phyloP scores from a whole-genome alignment of 1,139 yeast species.

The Candida sp. region DNA sequence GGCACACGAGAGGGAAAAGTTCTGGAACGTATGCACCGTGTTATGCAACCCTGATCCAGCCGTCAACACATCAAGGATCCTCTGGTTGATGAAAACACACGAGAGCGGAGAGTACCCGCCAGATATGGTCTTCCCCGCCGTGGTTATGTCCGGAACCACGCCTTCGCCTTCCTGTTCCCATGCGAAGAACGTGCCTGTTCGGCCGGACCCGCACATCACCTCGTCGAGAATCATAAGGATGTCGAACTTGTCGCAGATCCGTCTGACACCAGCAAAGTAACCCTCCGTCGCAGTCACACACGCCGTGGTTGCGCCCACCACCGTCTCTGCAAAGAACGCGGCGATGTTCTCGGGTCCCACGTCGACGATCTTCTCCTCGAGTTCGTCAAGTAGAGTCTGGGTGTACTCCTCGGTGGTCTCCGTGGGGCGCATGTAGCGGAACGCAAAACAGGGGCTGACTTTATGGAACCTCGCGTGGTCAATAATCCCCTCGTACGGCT shows the following conservation, averaged over 20 bases:
- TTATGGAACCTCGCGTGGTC: slow-evolving; percentile 15
- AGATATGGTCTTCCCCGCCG: slow-evolving; percentile 21
- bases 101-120: slow-evolving; percentile 21
- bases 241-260: slow-evolving; percentile 61
- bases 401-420: slow-evolving; percentile 18
- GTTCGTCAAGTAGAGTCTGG: slow-evolving; percentile 16
- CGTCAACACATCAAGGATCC: slow-evolving; percentile 16
- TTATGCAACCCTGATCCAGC: slow-evolving; percentile 11
- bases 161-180: slow-evolving; percentile 24
- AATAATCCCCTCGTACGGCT: slow-evolving; percentile 17
- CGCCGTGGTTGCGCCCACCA: slow-evolving; percentile 63
- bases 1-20: slow-evolving; percentile 19
- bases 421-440: slow-evolving; percentile 31
- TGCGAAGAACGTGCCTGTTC: slow-evolving; percentile 29
- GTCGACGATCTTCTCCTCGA: slow-evolving; percentile 19
- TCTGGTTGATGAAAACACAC: slow-evolving; percentile 18
- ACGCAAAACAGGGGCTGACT: slow-evolving; percentile 34
- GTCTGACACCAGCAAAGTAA: slow-evolving; percentile 58
- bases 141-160: slow-evolving; percentile 19
- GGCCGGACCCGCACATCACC: slow-evolving; percentile 71
- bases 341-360: slow-evolving; percentile 43
- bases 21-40: slow-evolving; percentile 21
- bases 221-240: slow-evolving; percentile 62
- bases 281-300: slow-evolving; percentile 61
- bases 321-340: slow-evolving; percentile 58